Conservation (phyloP, 305 asterid genomes). For the Petunia hybrid region DNA sequence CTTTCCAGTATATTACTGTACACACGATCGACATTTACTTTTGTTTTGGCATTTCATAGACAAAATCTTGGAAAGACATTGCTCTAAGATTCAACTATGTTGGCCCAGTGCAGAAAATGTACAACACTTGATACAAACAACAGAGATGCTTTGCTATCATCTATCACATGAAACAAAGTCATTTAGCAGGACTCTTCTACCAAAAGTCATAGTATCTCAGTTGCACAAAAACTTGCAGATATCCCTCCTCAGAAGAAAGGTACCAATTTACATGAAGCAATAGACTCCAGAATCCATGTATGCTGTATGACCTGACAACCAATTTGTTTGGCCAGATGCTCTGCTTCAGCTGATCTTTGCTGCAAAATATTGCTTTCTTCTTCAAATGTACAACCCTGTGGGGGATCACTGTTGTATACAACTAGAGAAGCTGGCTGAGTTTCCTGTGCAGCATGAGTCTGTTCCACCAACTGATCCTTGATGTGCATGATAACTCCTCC, state of each 20-base stretch:
- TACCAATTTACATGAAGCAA: conserved; percentile 66
- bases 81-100: conserved; percentile 9
- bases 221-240: neutral
- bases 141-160: neutral
- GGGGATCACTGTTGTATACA: conserved; percentile 61
- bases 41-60: conserved; percentile 3
- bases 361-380: conserved; percentile 45
- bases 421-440: conserved; percentile 41
- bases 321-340: conserved; percentile 44
- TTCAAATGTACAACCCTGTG: conserved; percentile 45
- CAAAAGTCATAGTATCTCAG: too few relatives aligned
- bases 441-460: conserved; percentile 30
- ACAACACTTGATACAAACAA: neutral
- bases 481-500: conserved; percentile 65
- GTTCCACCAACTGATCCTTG: conserved; percentile 48
- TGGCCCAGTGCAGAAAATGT: neutral
- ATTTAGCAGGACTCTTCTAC: neutral
- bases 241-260: conserved; percentile 36
- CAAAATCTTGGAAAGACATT: neutral
- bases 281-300: conserved; percentile 90
- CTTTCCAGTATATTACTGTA: neutral
- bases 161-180: neutral
- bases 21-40: neutral
- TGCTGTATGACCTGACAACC: conserved; percentile 61
- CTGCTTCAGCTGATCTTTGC: conserved; percentile 55